These are phyloP conservation scores for Diutina mesorugosa DNA, from an alignment of 1,139 yeast species.

Conservation along the genomic window DNA sequence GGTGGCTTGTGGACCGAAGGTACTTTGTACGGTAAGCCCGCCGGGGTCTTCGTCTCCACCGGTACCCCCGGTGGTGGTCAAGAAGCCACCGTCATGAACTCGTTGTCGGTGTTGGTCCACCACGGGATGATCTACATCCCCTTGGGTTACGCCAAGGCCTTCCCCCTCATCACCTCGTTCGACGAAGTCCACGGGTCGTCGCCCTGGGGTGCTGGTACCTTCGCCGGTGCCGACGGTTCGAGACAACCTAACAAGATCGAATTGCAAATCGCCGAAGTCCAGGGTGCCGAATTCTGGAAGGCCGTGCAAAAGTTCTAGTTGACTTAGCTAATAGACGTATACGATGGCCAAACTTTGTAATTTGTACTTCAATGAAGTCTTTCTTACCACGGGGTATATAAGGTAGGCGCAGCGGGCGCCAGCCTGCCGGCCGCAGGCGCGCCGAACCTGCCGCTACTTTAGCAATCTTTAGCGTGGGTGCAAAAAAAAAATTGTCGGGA, in stretches of 20 bases:
- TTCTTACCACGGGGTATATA: no score
- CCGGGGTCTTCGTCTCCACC: slow-evolving; percentile 7
- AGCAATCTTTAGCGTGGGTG: not conserved
- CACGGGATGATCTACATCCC: slow-evolving; percentile 2
- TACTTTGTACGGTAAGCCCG: slow-evolving; percentile 7
- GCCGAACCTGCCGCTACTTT: not conserved
- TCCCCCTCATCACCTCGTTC: slow-evolving; percentile 1
- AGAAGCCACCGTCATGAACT: not conserved
- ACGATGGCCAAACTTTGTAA: not conserved
- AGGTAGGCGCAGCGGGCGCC: not conserved
- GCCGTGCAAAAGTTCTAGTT: slow-evolving; percentile 1
- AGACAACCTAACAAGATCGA: not conserved
- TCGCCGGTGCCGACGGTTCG: slow-evolving; percentile 2
- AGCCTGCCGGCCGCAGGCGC: not conserved
- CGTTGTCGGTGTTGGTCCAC: slow-evolving; percentile 2
- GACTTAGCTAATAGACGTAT: not conserved
- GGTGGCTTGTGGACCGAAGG: slow-evolving; percentile 8
- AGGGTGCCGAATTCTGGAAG: not conserved
- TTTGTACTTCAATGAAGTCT: not conserved
- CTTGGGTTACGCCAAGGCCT: slow-evolving; percentile 2
- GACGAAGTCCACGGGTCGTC: slow-evolving; percentile 3
- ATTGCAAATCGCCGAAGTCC: slow-evolving; percentile 1
- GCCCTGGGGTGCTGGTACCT: slow-evolving; percentile 3
- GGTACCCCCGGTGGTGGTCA: slow-evolving; percentile 3
- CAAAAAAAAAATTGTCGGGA: not conserved